Base-by-base conservation (phyloP, 441 rosid genomes). In the Lepidium campestre region DNA sequence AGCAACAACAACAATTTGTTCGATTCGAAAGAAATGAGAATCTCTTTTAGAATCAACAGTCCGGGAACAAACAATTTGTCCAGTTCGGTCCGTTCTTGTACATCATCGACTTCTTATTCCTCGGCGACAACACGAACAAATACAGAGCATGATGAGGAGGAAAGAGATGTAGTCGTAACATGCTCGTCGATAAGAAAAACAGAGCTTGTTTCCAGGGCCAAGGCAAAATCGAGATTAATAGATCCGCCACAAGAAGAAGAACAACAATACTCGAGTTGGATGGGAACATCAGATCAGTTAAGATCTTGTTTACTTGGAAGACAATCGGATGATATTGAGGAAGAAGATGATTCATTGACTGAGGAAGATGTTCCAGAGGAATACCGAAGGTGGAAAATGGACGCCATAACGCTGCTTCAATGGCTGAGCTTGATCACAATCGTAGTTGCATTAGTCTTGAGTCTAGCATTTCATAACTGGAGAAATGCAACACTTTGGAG, bases 331-430 rank as follows among this genome's bases (percentile, higher is more conserved):
- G 75, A 58, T 58, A 58, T 48, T 13, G 97, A 86, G 0, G 96
- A 86, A 7, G 91, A 83, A 10, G 82, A 85, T 0, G 93, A 86
- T 47, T 80, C 87, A 1, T 76, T 83, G 3, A 76, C 76, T 12
- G 80, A 73, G 0, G 93, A 82, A 10, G 97, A 91, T 64, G 62
- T 91, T 14, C 97, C 96, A 0, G 89, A 83, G 13, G 80, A 88
- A 39, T 85, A 65, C 45, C 72, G 68, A 54, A 75, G 5, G 31
- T 48, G 45, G 0, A 74, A 77, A 0, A 31, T 83, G 29, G 76
- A 75, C 22, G 55, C 72, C 1, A 5, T 81, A 7, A 85, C 82
- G 10, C 19, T 89, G 22, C 75, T 91, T 64, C 86, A 91, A 55
- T 91, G 91, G 90, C 7, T 89, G 18, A 80, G 91, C 32, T 77